Evolutionary conservation across 495 filamentous ascomycete species (phyloP), one percentile per base, ranked within the genome.

Genomic region (Aspergillus coremiiformis): DNA sequence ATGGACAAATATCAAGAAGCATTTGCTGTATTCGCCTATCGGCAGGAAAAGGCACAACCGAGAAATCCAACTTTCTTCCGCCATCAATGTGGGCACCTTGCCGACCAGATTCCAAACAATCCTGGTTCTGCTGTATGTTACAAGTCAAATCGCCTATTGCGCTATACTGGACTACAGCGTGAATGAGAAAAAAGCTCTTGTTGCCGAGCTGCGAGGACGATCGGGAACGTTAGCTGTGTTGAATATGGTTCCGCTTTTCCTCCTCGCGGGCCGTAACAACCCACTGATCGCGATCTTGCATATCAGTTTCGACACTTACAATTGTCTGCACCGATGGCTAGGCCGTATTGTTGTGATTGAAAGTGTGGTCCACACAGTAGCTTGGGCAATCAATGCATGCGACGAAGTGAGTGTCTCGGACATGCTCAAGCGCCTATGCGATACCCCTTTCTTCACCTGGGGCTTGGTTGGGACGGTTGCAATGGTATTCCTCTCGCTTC

Each of bases 291-390:
- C 74, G 5, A 66, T 95, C 12, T 75, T 95, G 57, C 82, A 82
- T 23, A 83, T 97, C 68, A 92, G 88, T 66, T 98, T 96, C 69
- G 94, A 98, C 71, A 95, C 91, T 0, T 96, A 90, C 77, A 97
- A 96, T 66, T 75, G 96, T 23, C 70, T 97, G 24, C 93, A 98
- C 66, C 84, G 93, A 32, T 98, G 93, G 92, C 83, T 97, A 49
- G 93, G 92, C 20, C 86, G 93, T 17, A 83, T 96, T 20, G 81
- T 94, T 6, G 83, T 87, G 17, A 39, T 92, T 12, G 87, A 98
- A 65, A 74, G 83, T 5, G 37, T 96, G 43, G 74, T 83, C 11
- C 93, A 97, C 63, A 86, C 85, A 3, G 43, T 77, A 42, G 84
- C 86, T 33, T 99, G 82, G 79, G 72, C 71, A 42, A 63, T 77